Percentiles rank a stretch among this genome's conserved stretches.
Conservation (phyloP, 495 filamentous ascomycete species). For the Pseudoneurospora amorphoporcata region DNA sequence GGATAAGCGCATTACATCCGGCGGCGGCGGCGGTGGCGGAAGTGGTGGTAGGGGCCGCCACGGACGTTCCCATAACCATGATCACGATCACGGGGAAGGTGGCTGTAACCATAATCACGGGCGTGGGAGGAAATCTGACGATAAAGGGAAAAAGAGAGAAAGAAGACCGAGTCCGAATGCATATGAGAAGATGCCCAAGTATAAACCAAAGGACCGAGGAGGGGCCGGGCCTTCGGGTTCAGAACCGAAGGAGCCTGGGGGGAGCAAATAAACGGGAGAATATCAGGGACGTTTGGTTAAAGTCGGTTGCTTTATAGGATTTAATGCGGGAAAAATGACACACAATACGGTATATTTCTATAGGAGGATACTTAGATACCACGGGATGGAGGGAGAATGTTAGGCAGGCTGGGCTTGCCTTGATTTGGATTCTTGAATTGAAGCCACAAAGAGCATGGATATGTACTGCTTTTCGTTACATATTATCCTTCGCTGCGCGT, state of each 20-base stretch:
- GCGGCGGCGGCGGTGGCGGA: slow-evolving; percentile 14
- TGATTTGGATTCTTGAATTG: background rate
- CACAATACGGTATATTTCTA: background rate
- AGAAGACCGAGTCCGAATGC: slow-evolving; percentile 79
- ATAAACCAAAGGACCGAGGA: slow-evolving; percentile 23
- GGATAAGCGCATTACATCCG: slow-evolving; percentile 2
- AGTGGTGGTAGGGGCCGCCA: slow-evolving; percentile 1
- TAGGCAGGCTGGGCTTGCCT: background rate
- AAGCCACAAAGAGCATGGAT: background rate
- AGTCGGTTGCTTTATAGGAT: background rate
- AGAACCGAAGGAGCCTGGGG: background rate
- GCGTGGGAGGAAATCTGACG: slow-evolving; percentile 18
- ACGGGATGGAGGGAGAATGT: background rate
- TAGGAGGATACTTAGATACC: background rate
- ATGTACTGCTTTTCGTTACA: background rate
- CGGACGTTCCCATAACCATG: slow-evolving; percentile 15
- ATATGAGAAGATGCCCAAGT: slow-evolving; percentile 83
- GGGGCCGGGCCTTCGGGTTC: background rate
- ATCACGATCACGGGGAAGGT: slow-evolving; percentile 30
- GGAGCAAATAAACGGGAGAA: background rate
- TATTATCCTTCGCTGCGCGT: background rate
- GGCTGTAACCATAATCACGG: slow-evolving; percentile 29
- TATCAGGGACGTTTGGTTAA: background rate
- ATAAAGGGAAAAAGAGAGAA: slow-evolving; percentile 30
- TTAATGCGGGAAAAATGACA: background rate